Evolutionary conservation across 352 stramenopile species (phyloP).

Genomic region (Phytophthora ohioensis): DNA sequence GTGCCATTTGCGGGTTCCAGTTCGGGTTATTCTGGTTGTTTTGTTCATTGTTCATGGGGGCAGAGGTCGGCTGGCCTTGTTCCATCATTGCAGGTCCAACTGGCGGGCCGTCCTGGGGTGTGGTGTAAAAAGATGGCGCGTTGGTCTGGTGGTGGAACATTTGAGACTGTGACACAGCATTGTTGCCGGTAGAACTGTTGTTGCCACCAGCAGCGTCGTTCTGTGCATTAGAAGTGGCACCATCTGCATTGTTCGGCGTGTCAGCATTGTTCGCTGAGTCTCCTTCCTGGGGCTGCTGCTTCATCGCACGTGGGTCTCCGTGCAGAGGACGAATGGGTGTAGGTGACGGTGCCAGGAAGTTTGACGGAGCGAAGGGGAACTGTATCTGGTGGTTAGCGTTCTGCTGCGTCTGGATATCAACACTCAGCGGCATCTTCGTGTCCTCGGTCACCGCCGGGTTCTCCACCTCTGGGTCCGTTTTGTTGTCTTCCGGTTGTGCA

Average conservation of each 20-base stretch:
- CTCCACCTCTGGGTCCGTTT: background rate
- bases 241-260: slow-evolving; percentile 9
- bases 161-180: slow-evolving; percentile 52
- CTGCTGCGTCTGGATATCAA: slow-evolving; percentile 28
- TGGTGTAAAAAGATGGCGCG: slow-evolving; percentile 70
- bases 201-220: slow-evolving; percentile 23
- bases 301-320: slow-evolving; percentile 64
- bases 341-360: slow-evolving; percentile 70
- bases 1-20: slow-evolving; percentile 39
- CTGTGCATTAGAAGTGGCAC: background rate
- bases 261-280: slow-evolving; percentile 9
- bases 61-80: slow-evolving; percentile 35
- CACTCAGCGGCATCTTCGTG: slow-evolving; percentile 6
- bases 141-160: slow-evolving; percentile 70
- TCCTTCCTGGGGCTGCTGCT: slow-evolving; percentile 31
- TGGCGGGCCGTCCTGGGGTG: slow-evolving; percentile 51
- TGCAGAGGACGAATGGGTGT: slow-evolving; percentile 80
- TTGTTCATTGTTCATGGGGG: slow-evolving; percentile 20
- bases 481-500: background rate
- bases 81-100: slow-evolving; percentile 48
- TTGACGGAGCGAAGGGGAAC: slow-evolving; percentile 68
- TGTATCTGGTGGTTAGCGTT: slow-evolving; percentile 42
- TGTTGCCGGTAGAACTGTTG: slow-evolving; percentile 17
- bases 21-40: slow-evolving; percentile 35
- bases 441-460: slow-evolving; percentile 1